These are phyloP conservation scores for Parastagonospora nodorum DNA, from an alignment of 2,329 filamentous ascomycete species.

Conservation along the genomic window DNA sequence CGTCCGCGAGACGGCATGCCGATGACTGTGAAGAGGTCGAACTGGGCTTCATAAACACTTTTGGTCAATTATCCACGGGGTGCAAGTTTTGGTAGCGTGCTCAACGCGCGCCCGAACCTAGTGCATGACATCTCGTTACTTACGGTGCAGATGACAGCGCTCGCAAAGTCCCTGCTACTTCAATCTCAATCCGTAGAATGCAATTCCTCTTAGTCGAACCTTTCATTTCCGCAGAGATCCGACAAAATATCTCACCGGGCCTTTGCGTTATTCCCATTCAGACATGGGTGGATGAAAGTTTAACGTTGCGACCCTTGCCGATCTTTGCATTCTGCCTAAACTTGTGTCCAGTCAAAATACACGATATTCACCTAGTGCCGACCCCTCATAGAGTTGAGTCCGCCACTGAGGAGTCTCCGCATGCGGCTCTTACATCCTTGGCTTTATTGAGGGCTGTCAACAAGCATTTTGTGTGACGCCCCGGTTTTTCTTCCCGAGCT, in stretches of 20 bases:
- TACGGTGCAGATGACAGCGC: too few relatives aligned
- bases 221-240: not conserved
- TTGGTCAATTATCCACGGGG: not conserved
- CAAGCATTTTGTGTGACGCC: not conserved
- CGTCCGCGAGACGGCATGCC: constrained; percentile 38
- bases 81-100: too few relatives aligned
- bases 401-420: constrained; percentile 11
- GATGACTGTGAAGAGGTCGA: constrained; percentile 33
- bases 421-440: not conserved
- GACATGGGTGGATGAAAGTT: not conserved
- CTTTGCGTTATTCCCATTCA: not conserved
- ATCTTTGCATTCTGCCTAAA: constrained; percentile 26
- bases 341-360: constrained; percentile 14
- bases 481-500: not conserved
- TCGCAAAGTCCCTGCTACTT: too few relatives aligned
- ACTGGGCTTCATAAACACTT: constrained; percentile 13
- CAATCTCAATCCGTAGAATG: too few relatives aligned
- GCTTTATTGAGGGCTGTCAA: constrained; percentile 2
- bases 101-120: too few relatives aligned
- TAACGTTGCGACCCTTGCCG: not conserved
- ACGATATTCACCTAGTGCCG: constrained; percentile 8
- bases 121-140: too few relatives aligned
- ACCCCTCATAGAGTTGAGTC: constrained; percentile 15
- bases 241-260: not conserved
- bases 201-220: not conserved